Base-by-base conservation (phyloP, 129 eudicot species). In the Silybum marianum region DNA sequence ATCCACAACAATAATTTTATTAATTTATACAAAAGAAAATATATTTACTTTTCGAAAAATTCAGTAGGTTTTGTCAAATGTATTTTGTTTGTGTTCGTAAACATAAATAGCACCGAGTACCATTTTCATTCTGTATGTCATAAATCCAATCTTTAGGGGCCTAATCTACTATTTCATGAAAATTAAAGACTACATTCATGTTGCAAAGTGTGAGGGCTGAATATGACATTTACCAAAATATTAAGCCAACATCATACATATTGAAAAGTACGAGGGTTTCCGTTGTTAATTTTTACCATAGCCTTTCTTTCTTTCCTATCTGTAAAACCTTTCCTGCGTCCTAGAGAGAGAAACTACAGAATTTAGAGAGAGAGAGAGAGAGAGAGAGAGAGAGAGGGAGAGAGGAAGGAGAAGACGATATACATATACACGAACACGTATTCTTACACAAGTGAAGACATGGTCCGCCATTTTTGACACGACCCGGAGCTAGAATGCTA, bases 271-370 rank as follows among this genome's bases (percentile, higher is more conserved):
- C n/a, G 32, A 72, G 86, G 82, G 69, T 32, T 46, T 19, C 5
- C 72, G 30, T 0, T 78, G 82, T 44, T 54, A 51, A 42, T 72
- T 38, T 40, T 0, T 23, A 63, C 77, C 38, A 6, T 32, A 62
- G 78, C 69, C 40, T 42, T 77, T 63, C 83, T 83, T 83, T 74
- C 51, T 83, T 78, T 83, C 78, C 77, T 83, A 83, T 83, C 86
- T 78, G 86, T 78, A 83, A 83, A 83, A 83, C 86, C 86, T 83
- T 83, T 65, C 86, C 28, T 83, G 71, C 83, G 78, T 78, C 22
- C 78, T 83, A 73, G 86, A 83, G 86, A 83, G 86, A 83, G 86
- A 83, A 78, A 78, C 86, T 72, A 40, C 86, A 83, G 79, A 77
- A 38, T 60, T 72, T 77, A 46, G 78, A 22, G 69, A 71, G 82